A percentile compares a stretch with the other conserved stretches of the same genome.
These are phyloP conservation scores for Suhomyces kunorum DNA, from an alignment of 1,139 yeast species.

Conservation along the genomic window DNA sequence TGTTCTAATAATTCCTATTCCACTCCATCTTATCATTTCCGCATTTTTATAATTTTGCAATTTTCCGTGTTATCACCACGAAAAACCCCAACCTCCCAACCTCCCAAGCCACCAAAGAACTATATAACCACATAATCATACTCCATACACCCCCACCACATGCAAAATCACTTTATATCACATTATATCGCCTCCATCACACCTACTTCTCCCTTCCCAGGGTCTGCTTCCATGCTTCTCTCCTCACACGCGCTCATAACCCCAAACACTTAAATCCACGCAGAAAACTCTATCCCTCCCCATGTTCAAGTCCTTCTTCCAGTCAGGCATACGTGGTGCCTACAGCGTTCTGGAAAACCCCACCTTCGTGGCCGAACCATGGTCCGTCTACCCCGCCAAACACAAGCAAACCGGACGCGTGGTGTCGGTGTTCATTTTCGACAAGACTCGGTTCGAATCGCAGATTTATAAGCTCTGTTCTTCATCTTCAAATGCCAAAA, in stretches of 20 bases:
- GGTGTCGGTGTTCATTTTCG: constrained; percentile 86
- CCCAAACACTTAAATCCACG: background rate
- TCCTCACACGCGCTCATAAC: background rate
- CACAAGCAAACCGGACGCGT: constrained; percentile 55
- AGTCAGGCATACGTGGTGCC: constrained; percentile 69
- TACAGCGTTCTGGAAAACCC: constrained; percentile 77
- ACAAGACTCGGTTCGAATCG: constrained; percentile 72
- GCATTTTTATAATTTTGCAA: background rate
- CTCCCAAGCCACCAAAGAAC: no score
- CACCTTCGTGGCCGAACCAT: constrained; percentile 74
- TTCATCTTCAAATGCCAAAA: constrained; percentile 38
- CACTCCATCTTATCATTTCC: background rate
- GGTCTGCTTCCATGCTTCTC: no score
- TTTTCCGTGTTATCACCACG: no score
- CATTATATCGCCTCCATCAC: no score
- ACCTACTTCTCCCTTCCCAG: no score
- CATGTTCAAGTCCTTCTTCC: constrained; percentile 46
- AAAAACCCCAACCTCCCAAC: no score
- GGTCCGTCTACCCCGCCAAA: constrained; percentile 85
- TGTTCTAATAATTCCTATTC: background rate
- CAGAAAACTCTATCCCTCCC: background rate
- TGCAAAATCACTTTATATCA: no score
- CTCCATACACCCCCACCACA: no score
- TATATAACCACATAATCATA: no score
- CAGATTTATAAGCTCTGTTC: constrained; percentile 55